Evolutionary conservation across 176 grass and related monocot genomes (phyloP), one percentile per base, ranked within the genome.

Genomic region (Ananas comosus): DNA sequence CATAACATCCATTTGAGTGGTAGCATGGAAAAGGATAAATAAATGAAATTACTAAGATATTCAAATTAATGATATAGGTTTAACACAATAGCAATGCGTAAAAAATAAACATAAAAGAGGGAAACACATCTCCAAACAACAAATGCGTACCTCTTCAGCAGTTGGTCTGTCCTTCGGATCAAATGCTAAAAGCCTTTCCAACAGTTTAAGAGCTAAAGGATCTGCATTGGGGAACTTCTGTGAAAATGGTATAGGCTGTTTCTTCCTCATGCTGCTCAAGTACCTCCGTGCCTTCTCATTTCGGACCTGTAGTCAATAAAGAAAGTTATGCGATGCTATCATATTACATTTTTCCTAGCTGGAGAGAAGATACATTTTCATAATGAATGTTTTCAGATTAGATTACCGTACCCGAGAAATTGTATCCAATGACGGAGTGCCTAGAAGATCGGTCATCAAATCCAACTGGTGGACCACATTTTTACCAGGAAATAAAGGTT

Each of bases 391-490:
- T 42, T 42, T 22, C 56, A 61, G 17, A 61, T 49, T 66, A 23
- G 73, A 61, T 7, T 16, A 69, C 27, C 59, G 64, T 93, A 99
- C 94, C 94, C 84, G 86, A 79, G 94, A 99, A 82, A 99, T 93
- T 12, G 89, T 99, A 77, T 99, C 89, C 74, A 90, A 83, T 13
- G 87, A 93, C 75, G 94, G 94, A 0, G 87, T 99, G 64, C 94
- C 94, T 9, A 99, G 82, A 81, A 99, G 87, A 82, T 99, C 94
- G 65, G 94, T 99, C 82, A 99, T 99, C 77, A 99, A 79, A 71
- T 99, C 94, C 78, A 99, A 85, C 65, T 99, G 94, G 80, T 99
- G 94, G 51, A 99, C 94, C 79, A 99, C 94, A 88, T 99, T 99
- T 90, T 93, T 99, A 85, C 94, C 94, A 75, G 94, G 89, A 78